A percentile compares a stretch with the other conserved stretches of the same genome.
Evolutionary conservation across 202 grass and related monocot species (phyloP).

Genomic region (Carex arenaria): DNA sequence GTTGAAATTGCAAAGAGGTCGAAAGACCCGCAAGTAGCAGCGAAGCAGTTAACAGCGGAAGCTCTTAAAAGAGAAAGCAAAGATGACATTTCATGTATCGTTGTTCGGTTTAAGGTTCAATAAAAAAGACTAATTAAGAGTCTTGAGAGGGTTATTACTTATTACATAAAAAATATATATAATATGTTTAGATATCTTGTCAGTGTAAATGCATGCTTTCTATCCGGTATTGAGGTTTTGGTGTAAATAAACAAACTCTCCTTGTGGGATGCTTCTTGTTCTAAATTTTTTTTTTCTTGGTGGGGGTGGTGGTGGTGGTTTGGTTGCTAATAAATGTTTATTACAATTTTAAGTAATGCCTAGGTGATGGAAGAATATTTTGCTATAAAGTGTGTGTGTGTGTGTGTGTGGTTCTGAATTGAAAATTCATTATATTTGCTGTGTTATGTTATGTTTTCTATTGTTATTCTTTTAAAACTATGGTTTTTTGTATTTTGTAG

Average conservation of each 20-base stretch:
- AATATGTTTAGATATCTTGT: conserved; percentile 14
- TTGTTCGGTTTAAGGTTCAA: conserved; percentile 60
- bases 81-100: conserved; percentile 76
- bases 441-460: background rate
- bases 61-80: conserved; percentile 66
- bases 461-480: background rate
- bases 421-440: background rate
- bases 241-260: conserved; percentile 18
- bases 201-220: conserved; percentile 15
- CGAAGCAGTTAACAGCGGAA: conserved; percentile 51
- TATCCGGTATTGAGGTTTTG: background rate
- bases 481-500: too few species aligned
- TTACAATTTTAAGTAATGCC: conserved; percentile 1
- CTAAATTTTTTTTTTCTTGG: background rate
- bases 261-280: conserved; percentile 1
- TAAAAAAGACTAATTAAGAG: background rate
- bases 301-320: background rate
- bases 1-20: conserved; percentile 66
- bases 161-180: background rate
- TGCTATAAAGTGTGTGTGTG: background rate
- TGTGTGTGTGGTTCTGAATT: background rate
- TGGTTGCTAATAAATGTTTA: conserved; percentile 1
- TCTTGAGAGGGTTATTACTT: background rate
- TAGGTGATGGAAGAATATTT: background rate
- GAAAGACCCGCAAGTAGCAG: conserved; percentile 64